Percentiles rank a stretch among this genome's conserved stretches.
These are phyloP conservation scores for Saccharomycopsis lassenensis DNA, from an alignment of 805 yeast species.

Conservation along the genomic window DNA sequence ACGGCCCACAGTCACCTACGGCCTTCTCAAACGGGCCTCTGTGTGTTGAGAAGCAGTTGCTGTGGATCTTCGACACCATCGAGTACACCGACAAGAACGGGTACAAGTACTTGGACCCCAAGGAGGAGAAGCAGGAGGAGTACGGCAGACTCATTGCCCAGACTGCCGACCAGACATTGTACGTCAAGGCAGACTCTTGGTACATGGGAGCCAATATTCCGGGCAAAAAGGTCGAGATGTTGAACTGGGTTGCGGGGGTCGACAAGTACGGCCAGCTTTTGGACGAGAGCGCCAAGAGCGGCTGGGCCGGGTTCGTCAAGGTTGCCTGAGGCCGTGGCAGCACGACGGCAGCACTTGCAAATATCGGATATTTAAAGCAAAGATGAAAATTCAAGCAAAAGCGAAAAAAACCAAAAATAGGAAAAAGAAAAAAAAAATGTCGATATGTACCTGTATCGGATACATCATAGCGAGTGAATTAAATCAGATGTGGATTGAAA, in stretches of 20 bases:
- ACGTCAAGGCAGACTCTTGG: conserved; percentile 22
- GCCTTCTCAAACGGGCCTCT: conserved; percentile 25
- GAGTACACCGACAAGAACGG: conserved; percentile 13
- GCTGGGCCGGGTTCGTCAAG: too few relatives aligned
- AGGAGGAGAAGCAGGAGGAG: conserved; percentile 19
- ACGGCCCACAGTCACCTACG: conserved; percentile 27
- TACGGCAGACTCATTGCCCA: conserved; percentile 20
- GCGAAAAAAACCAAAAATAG: too few relatives aligned
- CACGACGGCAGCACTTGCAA: too few relatives aligned
- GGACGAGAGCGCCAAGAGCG: conserved; percentile 6
- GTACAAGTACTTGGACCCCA: conserved; percentile 19
- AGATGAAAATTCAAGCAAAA: too few relatives aligned
- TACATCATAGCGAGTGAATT: too few relatives aligned
- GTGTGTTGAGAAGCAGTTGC: conserved; percentile 21
- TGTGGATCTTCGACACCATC: conserved; percentile 17
- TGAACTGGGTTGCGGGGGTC: conserved; percentile 21
- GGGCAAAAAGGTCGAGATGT: conserved; percentile 22
- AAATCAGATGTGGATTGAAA: too few relatives aligned
- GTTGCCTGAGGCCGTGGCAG: too few relatives aligned
- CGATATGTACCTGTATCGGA: too few relatives aligned
- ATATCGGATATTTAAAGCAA: too few relatives aligned
- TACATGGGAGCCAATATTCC: conserved; percentile 26
- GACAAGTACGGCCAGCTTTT: conserved; percentile 18
- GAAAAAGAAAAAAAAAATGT: too few relatives aligned
- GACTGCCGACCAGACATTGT: conserved; percentile 18